Evolutionary conservation across 2,329 filamentous ascomycete species (phyloP), one percentile per base, ranked within the genome.

Genomic region (Pseudocercospora crystallina): DNA sequence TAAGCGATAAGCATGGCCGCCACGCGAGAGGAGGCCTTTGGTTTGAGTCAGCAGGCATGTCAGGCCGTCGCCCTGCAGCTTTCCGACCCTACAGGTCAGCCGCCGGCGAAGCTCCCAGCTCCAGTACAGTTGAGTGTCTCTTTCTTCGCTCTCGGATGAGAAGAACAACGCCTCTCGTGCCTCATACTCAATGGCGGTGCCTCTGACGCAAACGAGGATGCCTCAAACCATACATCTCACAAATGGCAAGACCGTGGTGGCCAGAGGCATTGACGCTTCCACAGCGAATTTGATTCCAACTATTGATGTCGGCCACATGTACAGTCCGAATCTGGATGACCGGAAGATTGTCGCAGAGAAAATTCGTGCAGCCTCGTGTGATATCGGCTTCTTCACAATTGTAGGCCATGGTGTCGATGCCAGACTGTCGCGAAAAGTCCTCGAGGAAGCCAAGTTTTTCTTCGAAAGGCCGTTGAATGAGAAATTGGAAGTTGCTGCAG

Each of bases 331-430:
- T 4, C 8, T 38, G 9, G 10, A 31, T 11, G 34, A 46, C 10
- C 43, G 43, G 3, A 15, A 20, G 15, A 33, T 33, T 8, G 34
- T 46, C 10, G 43, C 43, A 20, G 33, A 46, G 29, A 29, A 49
- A 13, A 31, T 56, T 9, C 49, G 42, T 2, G 42, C 50, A 26
- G 54, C 54, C 2, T 57, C 41, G 15, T 34, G 35, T 8, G 26
- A 43, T 8, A 44, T 50, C n/a, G 54, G 54, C 11, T 57, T 57
- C 54, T 51, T 57, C 37, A 47, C 54, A 33, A 51, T 54, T 36
- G 34, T 51, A 15, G 43, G 35, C 11, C 34, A 43, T 15, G 11
- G 17, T 1, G 26, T 46, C 29, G 30, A 31, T 14, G 12, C 33
- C n/a, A 12, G 29, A 8, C 20, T 46, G 8, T 26, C 33, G 13